Base-by-base conservation (phyloP, 1,139 yeast genomes). In the Magnusiomyces suaveolens region DNA sequence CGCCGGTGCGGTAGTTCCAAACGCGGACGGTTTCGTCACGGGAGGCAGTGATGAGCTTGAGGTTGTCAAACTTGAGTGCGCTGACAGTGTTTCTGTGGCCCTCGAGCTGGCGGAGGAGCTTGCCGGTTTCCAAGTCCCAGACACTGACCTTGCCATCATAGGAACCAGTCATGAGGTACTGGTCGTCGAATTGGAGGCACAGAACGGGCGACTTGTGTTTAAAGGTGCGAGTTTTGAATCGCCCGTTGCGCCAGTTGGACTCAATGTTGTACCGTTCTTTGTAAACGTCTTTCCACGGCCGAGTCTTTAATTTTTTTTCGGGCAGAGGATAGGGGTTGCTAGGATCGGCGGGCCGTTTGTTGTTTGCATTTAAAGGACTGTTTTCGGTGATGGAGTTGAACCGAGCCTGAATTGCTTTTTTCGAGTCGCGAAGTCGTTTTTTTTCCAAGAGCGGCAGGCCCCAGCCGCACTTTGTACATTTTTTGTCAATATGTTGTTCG, bases 381-480 rank as follows among this genome's bases (percentile, higher is more conserved):
- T 32, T 43, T n/a, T 21, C 46, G 46, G 50, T 52, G 41, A 52
- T 46, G 21, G 43, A 48, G 18, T 52, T 48, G 1, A 61, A 62
- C 18, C 72, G 63, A 48, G 57, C 52, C 56, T 65, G 65, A 32
- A 69, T 66, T 16, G 64, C 69, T 41, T 60, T 61, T 54, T 65
- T 67, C 29, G 66, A 59, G 49, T 66, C 66, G 23, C 70, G 62
- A 23, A 72, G 63, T 26, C 73, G 65, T 56, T 69, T 64, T 56
- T 71, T 67, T 59, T 73, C 76, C 80, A 92, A 80, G 58, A 92
- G 73, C 1, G 98, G 98, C 62, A 92, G 75, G 3, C 98, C 98
- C 98, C 98, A 92, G 14, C 98, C 98, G 73, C 98, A 92, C 67
- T 87, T 88, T 48, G 97, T 96, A 71, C 98, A 92, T 69, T 92